A percentile compares a stretch with the other conserved stretches of the same genome.
phyloP scores from a whole-genome alignment of 352 stramenopile species.

The Globisporangium uncinulatum region DNA sequence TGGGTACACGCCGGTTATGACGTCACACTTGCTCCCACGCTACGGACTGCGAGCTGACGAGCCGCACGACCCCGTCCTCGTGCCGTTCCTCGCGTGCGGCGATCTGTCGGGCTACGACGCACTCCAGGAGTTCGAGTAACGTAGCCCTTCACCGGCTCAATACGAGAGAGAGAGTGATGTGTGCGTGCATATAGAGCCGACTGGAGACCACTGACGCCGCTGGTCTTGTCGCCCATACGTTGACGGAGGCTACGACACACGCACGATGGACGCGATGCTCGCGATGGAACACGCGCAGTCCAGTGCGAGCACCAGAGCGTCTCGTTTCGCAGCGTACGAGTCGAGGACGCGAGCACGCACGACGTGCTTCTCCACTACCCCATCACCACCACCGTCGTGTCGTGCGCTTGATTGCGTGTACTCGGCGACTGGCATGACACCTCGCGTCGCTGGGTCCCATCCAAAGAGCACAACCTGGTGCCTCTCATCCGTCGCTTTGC shows the following conservation, averaged over 20 bases:
- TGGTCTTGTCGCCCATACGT: background rate
- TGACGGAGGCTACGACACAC: conserved; percentile 13
- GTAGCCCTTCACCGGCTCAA: background rate
- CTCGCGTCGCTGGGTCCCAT: conserved; percentile 25
- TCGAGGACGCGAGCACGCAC: conserved; percentile 35
- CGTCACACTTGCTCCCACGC: conserved; percentile 60
- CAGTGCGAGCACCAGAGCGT: conserved; percentile 33
- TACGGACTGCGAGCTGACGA: conserved; percentile 50
- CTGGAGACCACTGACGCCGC: no score
- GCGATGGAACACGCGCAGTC: conserved; percentile 36
- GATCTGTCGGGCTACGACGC: conserved; percentile 91
- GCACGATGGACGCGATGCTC: conserved; percentile 33
- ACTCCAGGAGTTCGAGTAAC: conserved; percentile 43
- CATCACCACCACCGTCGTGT: background rate
- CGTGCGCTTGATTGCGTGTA: conserved; percentile 10
- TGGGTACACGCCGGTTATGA: conserved; percentile 85
- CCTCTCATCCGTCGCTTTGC: background rate
- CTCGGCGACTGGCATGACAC: conserved; percentile 16
- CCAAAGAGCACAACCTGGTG: conserved; percentile 23
- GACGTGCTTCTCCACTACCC: conserved; percentile 16
- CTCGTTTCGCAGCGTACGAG: conserved; percentile 31
- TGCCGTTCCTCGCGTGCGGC: conserved; percentile 91
- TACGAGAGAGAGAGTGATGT: background rate
- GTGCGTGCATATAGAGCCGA: conserved; percentile 5
- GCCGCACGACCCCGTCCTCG: conserved; percentile 53